Percentiles rank a stretch among this genome's conserved stretches.
Evolutionary conservation across 192 early-diverging fungal species (phyloP).

Genomic region (Dissophora ornata): DNA sequence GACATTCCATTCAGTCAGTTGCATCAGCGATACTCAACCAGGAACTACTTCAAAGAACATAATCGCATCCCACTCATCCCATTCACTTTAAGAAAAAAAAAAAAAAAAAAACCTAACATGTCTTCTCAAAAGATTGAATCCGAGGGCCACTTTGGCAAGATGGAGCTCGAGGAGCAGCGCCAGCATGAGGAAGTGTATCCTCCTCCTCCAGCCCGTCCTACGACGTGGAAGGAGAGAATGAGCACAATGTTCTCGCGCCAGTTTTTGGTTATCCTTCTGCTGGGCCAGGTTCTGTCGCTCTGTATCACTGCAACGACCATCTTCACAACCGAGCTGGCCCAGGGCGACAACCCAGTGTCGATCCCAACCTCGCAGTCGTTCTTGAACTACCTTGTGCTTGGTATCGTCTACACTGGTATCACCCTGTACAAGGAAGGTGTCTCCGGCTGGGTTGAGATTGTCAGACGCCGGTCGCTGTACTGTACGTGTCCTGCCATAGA

Average conservation of each 20-base stretch:
- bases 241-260: conserved; percentile 17
- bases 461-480: conserved; percentile 54
- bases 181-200: conserved; percentile 5
- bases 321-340: conserved; percentile 70
- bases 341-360: conserved; percentile 56
- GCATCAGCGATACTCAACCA: no score
- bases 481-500: no score
- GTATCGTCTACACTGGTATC: conserved; percentile 64
- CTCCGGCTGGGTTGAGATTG: conserved; percentile 57
- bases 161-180: conserved; percentile 12
- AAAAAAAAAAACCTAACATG: conserved; percentile 21
- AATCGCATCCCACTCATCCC: not conserved
- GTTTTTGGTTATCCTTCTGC: conserved; percentile 58
- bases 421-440: conserved; percentile 64
- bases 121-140: conserved; percentile 11
- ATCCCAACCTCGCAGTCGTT: conserved; percentile 80
- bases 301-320: conserved; percentile 83
- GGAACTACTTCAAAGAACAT: no score
- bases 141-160: not conserved
- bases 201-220: not conserved
- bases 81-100: not conserved
- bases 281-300: conserved; percentile 77
- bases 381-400: conserved; percentile 77
- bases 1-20: no score
- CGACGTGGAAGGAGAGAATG: conserved; percentile 11